phyloP scores from a whole-genome alignment of 1,139 yeast species.

The Geotrichum restrictum region DNA sequence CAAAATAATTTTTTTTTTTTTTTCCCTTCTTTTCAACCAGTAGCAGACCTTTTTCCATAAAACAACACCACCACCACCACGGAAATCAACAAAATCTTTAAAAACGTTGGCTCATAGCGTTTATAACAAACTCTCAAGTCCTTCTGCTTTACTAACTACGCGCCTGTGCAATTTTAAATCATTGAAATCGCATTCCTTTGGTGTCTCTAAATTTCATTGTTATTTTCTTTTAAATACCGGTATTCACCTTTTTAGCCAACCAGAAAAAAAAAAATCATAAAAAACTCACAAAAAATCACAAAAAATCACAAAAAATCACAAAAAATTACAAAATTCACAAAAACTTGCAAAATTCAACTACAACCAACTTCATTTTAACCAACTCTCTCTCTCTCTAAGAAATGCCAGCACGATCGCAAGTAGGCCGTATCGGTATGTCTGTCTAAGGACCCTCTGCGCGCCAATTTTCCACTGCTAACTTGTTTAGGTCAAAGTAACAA shows the following conservation, averaged over 20 bases:
- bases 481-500: slow-evolving; percentile 1
- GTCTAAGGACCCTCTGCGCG: background rate
- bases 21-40: background rate
- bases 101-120: too few species aligned
- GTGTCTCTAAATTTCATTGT: too few species aligned
- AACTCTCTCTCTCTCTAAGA: background rate
- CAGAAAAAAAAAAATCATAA: too few species aligned
- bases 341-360: background rate
- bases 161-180: too few species aligned
- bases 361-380: background rate
- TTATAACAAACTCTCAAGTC: too few species aligned
- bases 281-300: too few species aligned
- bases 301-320: too few species aligned
- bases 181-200: too few species aligned
- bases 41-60: background rate
- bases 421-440: slow-evolving; percentile 17
- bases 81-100: too few species aligned
- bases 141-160: too few species aligned
- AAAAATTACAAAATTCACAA: background rate
- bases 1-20: slow-evolving; percentile 1
- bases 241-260: too few species aligned
- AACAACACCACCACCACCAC: slow-evolving; percentile 7
- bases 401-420: slow-evolving; percentile 16
- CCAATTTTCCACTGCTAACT: slow-evolving; percentile 1
- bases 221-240: too few species aligned